Evolutionary conservation across 2,329 filamentous ascomycete genomes (phyloP), one percentile per base, ranked within the genome.

Genomic region (Hypoxylon sp.): DNA sequence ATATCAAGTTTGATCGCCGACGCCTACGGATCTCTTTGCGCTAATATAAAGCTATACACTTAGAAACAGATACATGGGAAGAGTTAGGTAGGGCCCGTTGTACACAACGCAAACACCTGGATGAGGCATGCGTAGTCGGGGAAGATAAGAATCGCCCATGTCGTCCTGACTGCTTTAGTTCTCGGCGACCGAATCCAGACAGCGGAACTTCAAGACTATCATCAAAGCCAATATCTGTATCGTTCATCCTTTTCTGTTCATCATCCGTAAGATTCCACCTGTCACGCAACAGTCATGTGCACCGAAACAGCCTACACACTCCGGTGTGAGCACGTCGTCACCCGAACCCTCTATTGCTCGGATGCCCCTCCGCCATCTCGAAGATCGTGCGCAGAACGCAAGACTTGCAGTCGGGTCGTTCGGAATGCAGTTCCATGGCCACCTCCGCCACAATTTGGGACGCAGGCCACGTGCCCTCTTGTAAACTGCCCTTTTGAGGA

Each of bases 251-350:
- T 17, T 56, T 35, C 51, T 48, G 17, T 14, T 40, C 10, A 59
- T 25, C 22, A 46, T 10, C 49, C 33, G 2, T n/a, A 44, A 54
- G 10, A 37, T 27, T 13, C 25, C 25, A 57, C 50, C 20, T 8
- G 58, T 25, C 6, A 40, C n/a, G 17, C 40, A 66, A 40, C 46
- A 58, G 74, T 37, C 61, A 86, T 86, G 85, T 87, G 85, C 72
- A 84, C 83, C 72, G 82, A 84, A 67, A 81, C 82, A 58, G 82
- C 80, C 51, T 86, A 86, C 75, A 84, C 82, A 35, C 79, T 87
- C 58, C 81, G 82, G 50, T 87, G 85, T 75, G 84, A 85, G 76
- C 85, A 87, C 74, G 80, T 86, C 72, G 80, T 80, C 66, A 83
- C 81, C 14, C 77, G 81, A 63, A 81, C 79, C 37, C 77, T 80